Conservation (phyloP, 2,329 filamentous ascomycete species). For the Colletotrichum liaoningense region DNA sequence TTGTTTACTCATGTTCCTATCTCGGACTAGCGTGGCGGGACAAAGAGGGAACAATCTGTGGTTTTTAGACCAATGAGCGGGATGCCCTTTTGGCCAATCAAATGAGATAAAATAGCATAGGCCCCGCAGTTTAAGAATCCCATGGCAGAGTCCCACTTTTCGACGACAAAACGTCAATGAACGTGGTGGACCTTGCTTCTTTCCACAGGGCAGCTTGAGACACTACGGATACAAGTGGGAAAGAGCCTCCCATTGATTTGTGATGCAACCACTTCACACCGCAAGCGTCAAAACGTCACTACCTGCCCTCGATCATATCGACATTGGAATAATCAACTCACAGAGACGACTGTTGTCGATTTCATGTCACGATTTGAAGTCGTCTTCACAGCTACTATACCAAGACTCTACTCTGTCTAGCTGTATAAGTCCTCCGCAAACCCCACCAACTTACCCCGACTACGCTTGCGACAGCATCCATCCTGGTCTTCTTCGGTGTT, state of each 20-base stretch:
- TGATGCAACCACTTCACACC: conserved; percentile 28
- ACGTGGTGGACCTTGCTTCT: conserved; percentile 2
- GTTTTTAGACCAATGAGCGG: neutral
- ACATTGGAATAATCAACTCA: neutral
- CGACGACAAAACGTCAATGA: conserved; percentile 9
- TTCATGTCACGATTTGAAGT: neutral
- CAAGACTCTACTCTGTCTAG: neutral
- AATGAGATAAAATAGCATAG: too few species aligned
- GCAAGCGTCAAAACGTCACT: neutral
- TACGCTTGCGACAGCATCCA: conserved; percentile 7
- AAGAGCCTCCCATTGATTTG: conserved; percentile 21
- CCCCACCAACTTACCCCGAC: neutral
- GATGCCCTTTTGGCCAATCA: neutral
- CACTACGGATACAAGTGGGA: conserved; percentile 21
- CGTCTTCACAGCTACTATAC: too few species aligned
- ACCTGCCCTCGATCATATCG: neutral
- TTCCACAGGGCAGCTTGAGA: conserved; percentile 26
- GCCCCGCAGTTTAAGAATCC: conserved; percentile 14
- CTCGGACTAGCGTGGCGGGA: conserved; percentile 46
- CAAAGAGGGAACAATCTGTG: conserved; percentile 1
- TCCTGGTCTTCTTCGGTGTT: neutral
- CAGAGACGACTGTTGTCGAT: neutral
- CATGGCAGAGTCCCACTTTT: conserved; percentile 7
- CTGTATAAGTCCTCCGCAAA: conserved; percentile 14
- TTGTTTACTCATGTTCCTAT: conserved; percentile 55